A percentile compares a stretch with the other conserved stretches of the same genome.
Conservation (phyloP, 768 basidiomycete species). For the Russula dissimulans region DNA sequence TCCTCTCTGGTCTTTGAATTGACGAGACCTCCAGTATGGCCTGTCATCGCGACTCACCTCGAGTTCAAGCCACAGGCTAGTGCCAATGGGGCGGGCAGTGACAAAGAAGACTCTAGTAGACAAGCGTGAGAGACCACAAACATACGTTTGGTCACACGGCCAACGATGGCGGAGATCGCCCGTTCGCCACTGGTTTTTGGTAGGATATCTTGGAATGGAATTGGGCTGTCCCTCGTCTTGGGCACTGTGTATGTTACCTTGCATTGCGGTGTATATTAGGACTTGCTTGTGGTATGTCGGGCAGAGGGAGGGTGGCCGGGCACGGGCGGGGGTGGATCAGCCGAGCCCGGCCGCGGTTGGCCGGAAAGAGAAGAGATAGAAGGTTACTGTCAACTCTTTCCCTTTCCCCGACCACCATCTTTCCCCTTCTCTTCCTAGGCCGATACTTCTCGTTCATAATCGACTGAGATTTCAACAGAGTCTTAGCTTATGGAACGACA, state of each 20-base stretch:
- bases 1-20: background rate
- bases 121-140: background rate
- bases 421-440: background rate
- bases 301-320: no score
- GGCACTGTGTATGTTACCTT: no score
- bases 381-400: background rate
- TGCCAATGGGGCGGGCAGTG: conserved; percentile 2
- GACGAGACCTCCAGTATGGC: conserved; percentile 43
- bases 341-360: no score
- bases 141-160: background rate
- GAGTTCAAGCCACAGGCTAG: conserved; percentile 42
- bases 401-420: background rate
- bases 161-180: background rate
- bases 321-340: no score
- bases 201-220: no score
- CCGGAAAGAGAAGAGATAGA: no score
- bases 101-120: conserved; percentile 13
- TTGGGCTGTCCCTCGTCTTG: no score
- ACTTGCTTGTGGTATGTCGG: no score
- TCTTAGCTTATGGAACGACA: conserved; percentile 4
- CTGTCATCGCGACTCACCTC: conserved; percentile 50
- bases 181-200: background rate
- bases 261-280: no score
- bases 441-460: background rate
- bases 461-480: background rate